Conservation (phyloP, 345 rosid genomes). For the Cardamine resedifolia region DNA sequence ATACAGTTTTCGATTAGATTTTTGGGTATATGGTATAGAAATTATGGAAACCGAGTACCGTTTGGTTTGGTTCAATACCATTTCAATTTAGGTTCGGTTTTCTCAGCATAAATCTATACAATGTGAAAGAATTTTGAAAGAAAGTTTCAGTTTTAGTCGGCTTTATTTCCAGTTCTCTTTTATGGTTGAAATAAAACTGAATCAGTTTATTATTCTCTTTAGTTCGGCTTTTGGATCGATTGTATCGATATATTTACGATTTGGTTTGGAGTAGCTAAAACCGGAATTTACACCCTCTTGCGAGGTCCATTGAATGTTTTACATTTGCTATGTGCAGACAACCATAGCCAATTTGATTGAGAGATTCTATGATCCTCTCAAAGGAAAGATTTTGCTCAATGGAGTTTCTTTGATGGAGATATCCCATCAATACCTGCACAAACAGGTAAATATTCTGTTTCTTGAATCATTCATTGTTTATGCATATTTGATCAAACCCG, state of each 20-base stretch:
- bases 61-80: not conserved
- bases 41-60: not conserved
- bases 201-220: not conserved
- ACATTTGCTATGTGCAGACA: constrained; percentile 54
- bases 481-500: not conserved
- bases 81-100: not conserved
- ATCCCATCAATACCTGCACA: constrained; percentile 81
- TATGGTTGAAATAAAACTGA: not conserved
- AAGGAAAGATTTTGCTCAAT: constrained; percentile 75
- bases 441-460: constrained; percentile 46
- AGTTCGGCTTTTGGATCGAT: not conserved
- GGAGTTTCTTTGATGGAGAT: constrained; percentile 79
- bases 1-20: not conserved
- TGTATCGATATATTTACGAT: not conserved
- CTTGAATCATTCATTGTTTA: not conserved
- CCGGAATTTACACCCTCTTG: not conserved
- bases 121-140: not conserved
- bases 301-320: not conserved
- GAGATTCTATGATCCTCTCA: constrained; percentile 85
- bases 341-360: constrained; percentile 91
- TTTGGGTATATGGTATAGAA: not conserved
- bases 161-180: not conserved
- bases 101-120: not conserved
- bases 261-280: not conserved
- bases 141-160: not conserved